phyloP scores from a whole-genome alignment of 139 green algal genomes.

The Chlamydomonas schloesseri region DNA sequence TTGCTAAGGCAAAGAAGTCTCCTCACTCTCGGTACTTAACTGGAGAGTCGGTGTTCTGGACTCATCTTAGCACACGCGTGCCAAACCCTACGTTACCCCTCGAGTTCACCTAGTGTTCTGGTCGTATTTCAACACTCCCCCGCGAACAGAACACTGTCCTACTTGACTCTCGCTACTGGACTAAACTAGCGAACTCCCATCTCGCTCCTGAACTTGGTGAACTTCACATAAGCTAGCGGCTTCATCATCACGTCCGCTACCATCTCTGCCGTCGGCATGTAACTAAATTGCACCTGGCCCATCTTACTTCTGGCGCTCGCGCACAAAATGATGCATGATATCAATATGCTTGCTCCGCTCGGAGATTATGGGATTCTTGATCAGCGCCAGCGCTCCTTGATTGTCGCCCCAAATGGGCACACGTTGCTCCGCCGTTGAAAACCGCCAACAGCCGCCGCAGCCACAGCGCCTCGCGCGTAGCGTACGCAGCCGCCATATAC shows the following conservation, averaged over 20 bases:
- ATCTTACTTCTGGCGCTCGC: conserved; percentile 39
- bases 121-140: too few relatives aligned
- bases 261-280: conserved; percentile 29
- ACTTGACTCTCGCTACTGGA: too few relatives aligned
- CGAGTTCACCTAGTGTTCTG: too few relatives aligned
- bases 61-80: too few relatives aligned
- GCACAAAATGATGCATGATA: conserved; percentile 50
- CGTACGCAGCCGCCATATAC: background rate
- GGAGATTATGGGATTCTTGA: conserved; percentile 46
- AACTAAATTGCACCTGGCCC: conserved; percentile 40
- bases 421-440: background rate
- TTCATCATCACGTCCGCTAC: conserved; percentile 55
- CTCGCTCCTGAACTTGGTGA: background rate
- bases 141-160: too few relatives aligned
- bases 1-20: too few relatives aligned
- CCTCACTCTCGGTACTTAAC: too few relatives aligned
- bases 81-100: too few relatives aligned
- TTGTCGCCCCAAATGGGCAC: background rate
- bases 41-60: too few relatives aligned
- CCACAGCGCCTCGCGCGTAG: background rate
- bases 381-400: background rate
- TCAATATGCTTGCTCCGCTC: conserved; percentile 64
- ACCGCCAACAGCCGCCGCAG: background rate
- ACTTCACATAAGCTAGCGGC: conserved; percentile 29
- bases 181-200: conserved; percentile 11